A percentile compares a stretch with the other conserved stretches of the same genome.
Conservation (phyloP, 345 rosid genomes). For the Rhodamnia argentea region DNA sequence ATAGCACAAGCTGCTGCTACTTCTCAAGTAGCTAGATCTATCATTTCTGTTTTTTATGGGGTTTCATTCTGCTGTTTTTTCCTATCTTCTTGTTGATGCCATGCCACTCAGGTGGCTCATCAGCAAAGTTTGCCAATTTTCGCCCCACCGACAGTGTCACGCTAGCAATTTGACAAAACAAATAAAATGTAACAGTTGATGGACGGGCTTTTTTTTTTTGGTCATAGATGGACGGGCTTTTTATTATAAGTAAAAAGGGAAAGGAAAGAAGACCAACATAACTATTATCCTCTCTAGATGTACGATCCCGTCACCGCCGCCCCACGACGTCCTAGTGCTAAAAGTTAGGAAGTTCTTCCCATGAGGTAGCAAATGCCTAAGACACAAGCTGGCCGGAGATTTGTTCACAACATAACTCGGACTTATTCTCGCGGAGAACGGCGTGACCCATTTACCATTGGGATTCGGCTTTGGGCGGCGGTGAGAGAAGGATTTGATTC, state of each 20-base stretch:
- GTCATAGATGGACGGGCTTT: background rate
- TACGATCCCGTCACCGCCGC: background rate
- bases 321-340: background rate
- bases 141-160: background rate
- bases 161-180: background rate
- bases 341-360: background rate
- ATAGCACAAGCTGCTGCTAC: background rate
- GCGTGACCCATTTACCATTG: background rate
- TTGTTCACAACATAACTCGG: background rate
- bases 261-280: background rate
- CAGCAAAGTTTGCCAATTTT: background rate
- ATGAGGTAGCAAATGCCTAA: background rate
- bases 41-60: no score
- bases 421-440: background rate
- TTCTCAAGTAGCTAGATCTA: background rate
- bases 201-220: background rate
- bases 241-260: background rate
- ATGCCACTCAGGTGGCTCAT: background rate
- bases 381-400: background rate
- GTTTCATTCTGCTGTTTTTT: background rate
- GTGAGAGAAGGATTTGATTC: background rate
- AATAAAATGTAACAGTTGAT: background rate
- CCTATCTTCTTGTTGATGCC: background rate
- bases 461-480: background rate
- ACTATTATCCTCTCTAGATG: background rate